phyloP scores from a whole-genome alignment of 768 basidiomycete genomes.

The Boletus coccyginus region DNA sequence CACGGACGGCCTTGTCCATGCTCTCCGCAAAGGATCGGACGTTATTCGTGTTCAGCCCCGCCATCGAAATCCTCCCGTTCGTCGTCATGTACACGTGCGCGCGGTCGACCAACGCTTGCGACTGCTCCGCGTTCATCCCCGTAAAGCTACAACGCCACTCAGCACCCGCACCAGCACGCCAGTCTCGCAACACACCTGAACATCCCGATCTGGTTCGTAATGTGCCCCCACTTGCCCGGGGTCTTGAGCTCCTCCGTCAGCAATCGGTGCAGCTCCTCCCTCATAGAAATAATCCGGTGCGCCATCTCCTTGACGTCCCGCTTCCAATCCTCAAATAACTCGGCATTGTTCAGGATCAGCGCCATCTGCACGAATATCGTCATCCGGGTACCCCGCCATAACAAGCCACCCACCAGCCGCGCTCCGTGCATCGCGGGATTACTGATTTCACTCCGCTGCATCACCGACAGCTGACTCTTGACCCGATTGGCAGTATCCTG shows the following conservation, averaged over 20 bases:
- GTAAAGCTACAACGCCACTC: conserved; percentile 60
- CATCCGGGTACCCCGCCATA: background rate
- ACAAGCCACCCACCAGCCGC: conserved; percentile 57
- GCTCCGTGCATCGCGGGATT: conserved; percentile 93
- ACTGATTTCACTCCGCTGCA: conserved; percentile 93
- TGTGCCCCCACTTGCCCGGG: conserved; percentile 95
- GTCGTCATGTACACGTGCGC: conserved; percentile 82
- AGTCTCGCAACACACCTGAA: conserved; percentile 61
- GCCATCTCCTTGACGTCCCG: conserved; percentile 85
- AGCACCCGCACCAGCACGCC: conserved; percentile 3
- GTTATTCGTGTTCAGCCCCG: conserved; percentile 81
- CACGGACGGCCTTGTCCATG: conserved; percentile 66
- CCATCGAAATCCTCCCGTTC: conserved; percentile 94
- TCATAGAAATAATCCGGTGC: conserved; percentile 79
- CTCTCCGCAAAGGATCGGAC: conserved; percentile 70
- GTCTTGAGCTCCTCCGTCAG: conserved; percentile 74
- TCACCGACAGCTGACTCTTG: conserved; percentile 85
- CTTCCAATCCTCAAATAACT: conserved; percentile 86
- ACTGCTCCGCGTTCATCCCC: conserved; percentile 67
- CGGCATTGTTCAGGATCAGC: conserved; percentile 73
- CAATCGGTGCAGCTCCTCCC: conserved; percentile 69
- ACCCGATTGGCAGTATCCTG: conserved; percentile 69
- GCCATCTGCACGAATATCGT: conserved; percentile 49
- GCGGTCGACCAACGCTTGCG: conserved; percentile 62
- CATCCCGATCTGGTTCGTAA: conserved; percentile 95